phyloP scores from a whole-genome alignment of 495 filamentous ascomycete genomes.

The Hyphodiscus hymeniophilus region DNA sequence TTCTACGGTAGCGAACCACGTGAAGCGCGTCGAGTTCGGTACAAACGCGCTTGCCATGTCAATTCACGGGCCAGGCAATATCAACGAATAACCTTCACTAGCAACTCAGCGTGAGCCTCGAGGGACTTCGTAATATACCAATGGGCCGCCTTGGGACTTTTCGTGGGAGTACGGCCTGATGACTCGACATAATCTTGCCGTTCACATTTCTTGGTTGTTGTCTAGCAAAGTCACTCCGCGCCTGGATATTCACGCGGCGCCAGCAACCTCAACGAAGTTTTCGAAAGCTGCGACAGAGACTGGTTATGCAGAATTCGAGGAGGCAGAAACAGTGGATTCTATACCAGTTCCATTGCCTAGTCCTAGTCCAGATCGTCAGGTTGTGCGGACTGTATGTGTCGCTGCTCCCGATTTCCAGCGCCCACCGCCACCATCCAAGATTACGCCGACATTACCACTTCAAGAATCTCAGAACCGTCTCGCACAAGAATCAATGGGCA shows the following conservation, averaged over 20 bases:
- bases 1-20: no score
- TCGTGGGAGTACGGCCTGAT: conserved; percentile 32
- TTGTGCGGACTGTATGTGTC: conserved; percentile 8
- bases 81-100: background rate
- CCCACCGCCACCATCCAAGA: conserved; percentile 14
- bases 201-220: conserved; percentile 53
- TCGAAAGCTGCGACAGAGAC: background rate
- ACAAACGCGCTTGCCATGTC: background rate
- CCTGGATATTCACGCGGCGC: conserved; percentile 3
- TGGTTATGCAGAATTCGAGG: conserved; percentile 5
- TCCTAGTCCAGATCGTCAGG: conserved; percentile 7
- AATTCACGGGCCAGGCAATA: background rate
- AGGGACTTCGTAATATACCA: conserved; percentile 8
- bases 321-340: conserved; percentile 8
- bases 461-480: conserved; percentile 4
- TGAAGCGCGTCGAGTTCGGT: background rate
- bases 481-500: conserved; percentile 43
- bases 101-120: background rate
- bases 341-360: background rate
- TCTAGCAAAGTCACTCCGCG: conserved; percentile 30
- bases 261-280: background rate
- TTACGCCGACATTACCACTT: conserved; percentile 2
- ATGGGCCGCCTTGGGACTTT: conserved; percentile 10
- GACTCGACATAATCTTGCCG: conserved; percentile 56
- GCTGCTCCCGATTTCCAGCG: conserved; percentile 18